These are phyloP conservation scores for Rhytidiadelphus loreus DNA, from an alignment of 225 moss, liverwort and hornwort genomes.

Conservation along the genomic window DNA sequence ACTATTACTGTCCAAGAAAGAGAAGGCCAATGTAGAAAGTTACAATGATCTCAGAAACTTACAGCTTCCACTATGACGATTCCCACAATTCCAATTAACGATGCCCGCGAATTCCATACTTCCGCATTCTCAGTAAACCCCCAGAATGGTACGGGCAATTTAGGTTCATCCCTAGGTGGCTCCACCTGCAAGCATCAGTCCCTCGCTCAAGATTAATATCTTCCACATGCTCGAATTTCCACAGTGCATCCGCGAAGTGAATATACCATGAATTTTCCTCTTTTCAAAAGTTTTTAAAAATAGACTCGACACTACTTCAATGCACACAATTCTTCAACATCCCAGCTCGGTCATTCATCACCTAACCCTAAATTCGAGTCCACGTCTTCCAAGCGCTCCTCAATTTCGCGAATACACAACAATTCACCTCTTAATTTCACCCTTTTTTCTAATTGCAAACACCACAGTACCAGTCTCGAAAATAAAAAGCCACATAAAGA, in stretches of 20 bases:
- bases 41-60: conserved; percentile 10
- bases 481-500: not conserved
- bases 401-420: not conserved
- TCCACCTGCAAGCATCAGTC: conserved; percentile 41
- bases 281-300: not conserved
- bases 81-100: conserved; percentile 66
- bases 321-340: not conserved
- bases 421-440: not conserved
- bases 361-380: not conserved
- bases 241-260: not conserved
- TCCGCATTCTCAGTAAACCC: conserved; percentile 86
- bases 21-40: not conserved
- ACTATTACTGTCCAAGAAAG: not conserved
- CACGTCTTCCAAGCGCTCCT: not conserved
- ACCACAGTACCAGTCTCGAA: not conserved
- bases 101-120: conserved; percentile 80
- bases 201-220: not conserved
- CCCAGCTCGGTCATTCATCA: not conserved
- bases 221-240: not conserved
- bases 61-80: conserved; percentile 72
- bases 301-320: not conserved
- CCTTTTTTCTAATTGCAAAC: not conserved
- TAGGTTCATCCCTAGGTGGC: conserved; percentile 55
- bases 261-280: not conserved
- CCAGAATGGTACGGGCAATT: conserved; percentile 59